Evolutionary conservation across 805 yeast species (phyloP).

Genomic region (Ogataea siamensis): DNA sequence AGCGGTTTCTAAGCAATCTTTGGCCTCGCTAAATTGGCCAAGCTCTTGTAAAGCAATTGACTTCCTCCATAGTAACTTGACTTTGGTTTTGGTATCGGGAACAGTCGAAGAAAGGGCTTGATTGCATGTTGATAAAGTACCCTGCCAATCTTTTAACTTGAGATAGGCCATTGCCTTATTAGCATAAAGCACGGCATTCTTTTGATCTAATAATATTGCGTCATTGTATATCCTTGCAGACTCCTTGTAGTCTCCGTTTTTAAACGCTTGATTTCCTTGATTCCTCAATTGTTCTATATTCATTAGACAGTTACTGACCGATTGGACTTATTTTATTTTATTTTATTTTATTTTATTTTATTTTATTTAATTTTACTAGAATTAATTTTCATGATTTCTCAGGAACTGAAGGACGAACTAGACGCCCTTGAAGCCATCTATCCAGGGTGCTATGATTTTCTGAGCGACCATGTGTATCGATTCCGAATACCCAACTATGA

Average conservation of each 20-base stretch:
- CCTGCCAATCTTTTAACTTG: conserved; percentile 46
- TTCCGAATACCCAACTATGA: conserved; percentile 63
- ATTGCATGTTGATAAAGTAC: conserved; percentile 50
- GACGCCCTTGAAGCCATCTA: conserved; percentile 85
- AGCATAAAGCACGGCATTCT: conserved; percentile 57
- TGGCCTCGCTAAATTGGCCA: conserved; percentile 30
- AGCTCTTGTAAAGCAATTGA: conserved; percentile 41
- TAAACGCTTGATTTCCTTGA: conserved; percentile 55
- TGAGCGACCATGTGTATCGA: conserved; percentile 42
- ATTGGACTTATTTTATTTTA: background rate
- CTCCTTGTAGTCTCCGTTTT: conserved; percentile 39
- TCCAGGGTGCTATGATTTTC: conserved; percentile 53
- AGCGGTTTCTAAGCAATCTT: conserved; percentile 33
- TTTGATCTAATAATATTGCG: conserved; percentile 50
- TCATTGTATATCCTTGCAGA: conserved; percentile 56
- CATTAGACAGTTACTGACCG: too few species aligned
- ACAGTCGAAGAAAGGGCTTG: conserved; percentile 40
- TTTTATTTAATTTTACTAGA: background rate
- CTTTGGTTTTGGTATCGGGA: conserved; percentile 32
- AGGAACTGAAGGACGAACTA: conserved; percentile 67
- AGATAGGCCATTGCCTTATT: conserved; percentile 68
- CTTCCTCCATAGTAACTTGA: conserved; percentile 53
- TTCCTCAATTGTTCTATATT: conserved; percentile 35
- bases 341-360: background rate
- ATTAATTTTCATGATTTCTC: conserved; percentile 29